Evolutionary conservation across 805 yeast genomes (phyloP).

Genomic region (Kuraishia hungarica): DNA sequence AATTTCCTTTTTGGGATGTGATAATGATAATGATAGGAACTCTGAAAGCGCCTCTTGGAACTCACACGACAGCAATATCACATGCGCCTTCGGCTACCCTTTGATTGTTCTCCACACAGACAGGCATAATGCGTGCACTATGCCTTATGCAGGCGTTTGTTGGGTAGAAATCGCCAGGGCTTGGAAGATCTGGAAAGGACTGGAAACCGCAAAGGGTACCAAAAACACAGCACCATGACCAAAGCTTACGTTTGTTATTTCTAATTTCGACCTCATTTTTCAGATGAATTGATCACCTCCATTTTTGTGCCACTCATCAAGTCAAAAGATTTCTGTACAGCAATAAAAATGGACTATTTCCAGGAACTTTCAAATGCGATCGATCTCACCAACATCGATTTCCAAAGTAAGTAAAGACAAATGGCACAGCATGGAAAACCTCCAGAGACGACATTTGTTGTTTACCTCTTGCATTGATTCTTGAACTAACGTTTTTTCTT

Average conservation of each 20-base stretch:
- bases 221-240: no score
- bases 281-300: not conserved
- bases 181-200: not conserved
- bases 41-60: not conserved
- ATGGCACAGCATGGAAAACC: no score
- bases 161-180: not conserved
- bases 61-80: not conserved
- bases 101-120: not conserved
- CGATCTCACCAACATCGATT: constrained; percentile 13
- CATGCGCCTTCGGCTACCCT: not conserved
- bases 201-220: not conserved
- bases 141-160: not conserved
- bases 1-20: not conserved
- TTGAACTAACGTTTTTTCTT: not conserved
- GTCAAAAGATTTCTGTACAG: not conserved
- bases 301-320: not conserved
- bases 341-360: not conserved
- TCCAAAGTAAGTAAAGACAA: constrained; percentile 16
- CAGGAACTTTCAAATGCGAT: constrained; percentile 10
- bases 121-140: not conserved
- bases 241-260: no score
- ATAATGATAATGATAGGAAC: not conserved
- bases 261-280: no score
- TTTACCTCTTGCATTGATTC: not conserved
- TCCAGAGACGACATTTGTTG: not conserved